Conservation (phyloP, 73 alveolate genomes). For the Uronychia binucleata region DNA sequence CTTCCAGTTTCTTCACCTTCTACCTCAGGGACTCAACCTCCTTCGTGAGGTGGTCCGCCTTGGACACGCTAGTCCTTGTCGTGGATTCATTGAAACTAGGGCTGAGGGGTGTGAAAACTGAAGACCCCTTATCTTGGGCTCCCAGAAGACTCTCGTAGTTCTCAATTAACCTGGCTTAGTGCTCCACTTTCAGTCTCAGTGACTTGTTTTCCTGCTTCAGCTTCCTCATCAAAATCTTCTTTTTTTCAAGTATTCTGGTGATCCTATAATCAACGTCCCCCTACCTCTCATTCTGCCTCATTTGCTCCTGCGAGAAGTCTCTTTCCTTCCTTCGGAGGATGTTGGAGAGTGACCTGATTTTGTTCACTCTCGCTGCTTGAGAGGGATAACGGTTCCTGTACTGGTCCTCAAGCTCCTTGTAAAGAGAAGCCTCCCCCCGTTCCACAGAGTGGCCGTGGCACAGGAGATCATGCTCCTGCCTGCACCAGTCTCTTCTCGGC, state of each 20-base stretch:
- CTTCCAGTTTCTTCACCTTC: neutral
- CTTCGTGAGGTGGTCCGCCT: neutral
- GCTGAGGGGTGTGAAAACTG: neutral
- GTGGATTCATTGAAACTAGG: neutral
- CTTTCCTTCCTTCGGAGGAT: neutral
- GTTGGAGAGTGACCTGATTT: neutral
- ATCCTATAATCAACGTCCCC: neutral
- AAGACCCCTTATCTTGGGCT: no score
- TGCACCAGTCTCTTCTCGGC: neutral
- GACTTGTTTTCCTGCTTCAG: neutral
- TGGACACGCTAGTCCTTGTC: neutral
- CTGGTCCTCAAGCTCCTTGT: neutral
- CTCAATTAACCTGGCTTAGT: neutral
- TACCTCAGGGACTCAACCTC: neutral
- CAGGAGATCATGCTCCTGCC: neutral
- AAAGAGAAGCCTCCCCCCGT: neutral
- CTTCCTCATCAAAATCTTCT: neutral
- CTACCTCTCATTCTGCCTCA: neutral
- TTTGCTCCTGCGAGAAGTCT: neutral
- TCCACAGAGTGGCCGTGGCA: neutral
- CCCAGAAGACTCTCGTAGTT: neutral
- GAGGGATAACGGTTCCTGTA: neutral
- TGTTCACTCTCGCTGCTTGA: neutral
- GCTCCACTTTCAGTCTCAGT: neutral
- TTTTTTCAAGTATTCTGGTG: neutral